phyloP scores from a whole-genome alignment of 129 eudicot species.

The Ambrosia artemisiifolia region DNA sequence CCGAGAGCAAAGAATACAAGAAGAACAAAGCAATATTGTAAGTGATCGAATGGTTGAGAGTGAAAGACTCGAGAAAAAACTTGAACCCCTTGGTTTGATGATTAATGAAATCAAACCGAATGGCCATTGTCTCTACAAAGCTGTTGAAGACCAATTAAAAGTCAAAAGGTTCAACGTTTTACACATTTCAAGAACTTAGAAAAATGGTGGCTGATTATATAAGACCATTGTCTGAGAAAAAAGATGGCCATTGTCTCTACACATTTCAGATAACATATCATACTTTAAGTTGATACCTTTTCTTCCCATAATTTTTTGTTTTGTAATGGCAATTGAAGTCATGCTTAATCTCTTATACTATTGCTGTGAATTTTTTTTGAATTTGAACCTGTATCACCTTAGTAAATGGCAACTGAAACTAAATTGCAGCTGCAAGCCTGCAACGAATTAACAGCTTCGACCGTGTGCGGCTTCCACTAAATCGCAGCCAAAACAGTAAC shows the following conservation, averaged over 20 bases:
- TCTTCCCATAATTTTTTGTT: slow-evolving; percentile 6
- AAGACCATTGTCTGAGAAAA: too few species aligned
- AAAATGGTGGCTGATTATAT: slow-evolving; percentile 83
- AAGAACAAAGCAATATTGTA: slow-evolving; percentile 71
- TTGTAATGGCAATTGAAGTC: slow-evolving; percentile 10
- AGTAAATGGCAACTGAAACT: too few species aligned
- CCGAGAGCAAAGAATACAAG: slow-evolving; percentile 86
- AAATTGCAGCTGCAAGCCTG: too few species aligned
- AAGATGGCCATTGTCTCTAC: too few species aligned
- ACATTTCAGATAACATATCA: slow-evolving; percentile 22
- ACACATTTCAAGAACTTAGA: slow-evolving; percentile 67
- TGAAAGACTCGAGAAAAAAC: slow-evolving; percentile 62
- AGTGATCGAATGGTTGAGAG: slow-evolving; percentile 67
- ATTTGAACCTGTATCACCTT: slow-evolving; percentile 14
- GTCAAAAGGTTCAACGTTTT: slow-evolving; percentile 54
- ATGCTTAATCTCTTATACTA: slow-evolving; percentile 9
- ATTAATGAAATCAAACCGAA: slow-evolving; percentile 83
- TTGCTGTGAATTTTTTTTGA: slow-evolving; percentile 5
- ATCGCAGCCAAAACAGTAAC: too few species aligned
- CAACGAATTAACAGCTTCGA: too few species aligned
- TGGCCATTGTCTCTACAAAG: slow-evolving; percentile 90
- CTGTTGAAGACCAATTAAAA: slow-evolving; percentile 81
- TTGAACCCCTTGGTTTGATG: slow-evolving; percentile 62
- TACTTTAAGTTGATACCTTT: slow-evolving; percentile 28
- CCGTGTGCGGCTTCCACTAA: too few species aligned